Percentiles rank a stretch among this genome's conserved stretches.
These are phyloP conservation scores for Apiospora aurea DNA, from an alignment of 2,329 filamentous ascomycete genomes.

Conservation along the genomic window DNA sequence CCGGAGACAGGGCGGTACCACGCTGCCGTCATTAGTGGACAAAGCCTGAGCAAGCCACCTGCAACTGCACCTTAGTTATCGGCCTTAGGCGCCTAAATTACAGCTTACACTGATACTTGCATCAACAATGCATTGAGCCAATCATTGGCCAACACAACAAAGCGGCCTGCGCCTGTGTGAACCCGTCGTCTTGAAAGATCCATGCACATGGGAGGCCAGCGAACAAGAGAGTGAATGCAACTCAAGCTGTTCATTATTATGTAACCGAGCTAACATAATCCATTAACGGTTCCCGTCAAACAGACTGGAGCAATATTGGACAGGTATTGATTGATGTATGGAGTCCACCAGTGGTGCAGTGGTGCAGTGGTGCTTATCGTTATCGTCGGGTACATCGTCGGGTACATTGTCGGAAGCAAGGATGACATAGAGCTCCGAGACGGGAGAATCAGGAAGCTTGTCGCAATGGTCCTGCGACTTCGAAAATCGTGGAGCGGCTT, in stretches of 20 bases:
- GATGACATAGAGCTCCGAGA: conserved; percentile 13
- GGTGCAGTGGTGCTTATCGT: conserved; percentile 7
- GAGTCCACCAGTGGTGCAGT: background rate
- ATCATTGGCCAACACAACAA: background rate
- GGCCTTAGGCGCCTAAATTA: background rate
- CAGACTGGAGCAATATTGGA: background rate
- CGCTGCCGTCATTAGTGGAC: background rate
- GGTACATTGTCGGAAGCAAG: background rate
- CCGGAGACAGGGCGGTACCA: background rate
- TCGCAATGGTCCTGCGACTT: conserved; percentile 2
- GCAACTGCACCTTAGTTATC: background rate
- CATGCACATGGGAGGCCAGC: background rate
- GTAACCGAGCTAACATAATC: background rate
- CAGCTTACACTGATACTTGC: background rate
- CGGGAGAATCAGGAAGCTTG: conserved; percentile 14
- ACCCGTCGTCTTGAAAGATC: background rate
- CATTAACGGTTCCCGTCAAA: no score
- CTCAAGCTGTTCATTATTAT: conserved; percentile 8
- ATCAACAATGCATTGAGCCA: background rate
- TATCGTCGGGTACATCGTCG: conserved; percentile 1
- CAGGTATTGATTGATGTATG: background rate
- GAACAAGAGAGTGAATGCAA: background rate
- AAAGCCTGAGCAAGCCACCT: background rate
- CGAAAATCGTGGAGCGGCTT: conserved; percentile 1
- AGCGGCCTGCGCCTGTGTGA: background rate